Percentiles rank a stretch among this genome's conserved stretches.
Conservation (phyloP, 345 rosid genomes). For the Geranium rotundifolium region DNA sequence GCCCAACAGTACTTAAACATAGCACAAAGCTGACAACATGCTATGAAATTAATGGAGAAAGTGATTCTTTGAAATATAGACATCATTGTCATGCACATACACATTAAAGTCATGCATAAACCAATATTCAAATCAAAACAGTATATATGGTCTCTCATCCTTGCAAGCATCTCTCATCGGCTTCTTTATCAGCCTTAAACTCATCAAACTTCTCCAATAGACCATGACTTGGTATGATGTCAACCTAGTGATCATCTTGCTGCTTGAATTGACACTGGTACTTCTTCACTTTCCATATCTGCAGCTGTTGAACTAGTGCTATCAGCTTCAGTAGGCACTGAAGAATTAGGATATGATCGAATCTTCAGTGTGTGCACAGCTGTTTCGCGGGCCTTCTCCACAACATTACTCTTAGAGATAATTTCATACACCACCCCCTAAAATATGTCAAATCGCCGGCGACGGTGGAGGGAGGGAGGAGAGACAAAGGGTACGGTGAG, state of each 20-base stretch:
- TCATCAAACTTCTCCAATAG: constrained; percentile 29
- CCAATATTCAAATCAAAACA: no score
- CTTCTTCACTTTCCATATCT: constrained; percentile 42
- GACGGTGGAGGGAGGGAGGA: no score
- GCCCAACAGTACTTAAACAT: no score
- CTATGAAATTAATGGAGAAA: no score
- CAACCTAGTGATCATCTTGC: constrained; percentile 19
- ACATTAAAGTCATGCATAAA: no score
- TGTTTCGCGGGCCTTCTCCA: constrained; percentile 46
- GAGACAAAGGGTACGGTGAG: no score
- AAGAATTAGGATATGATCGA: constrained; percentile 18
- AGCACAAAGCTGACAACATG: no score
- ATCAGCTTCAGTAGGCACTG: constrained; percentile 22
- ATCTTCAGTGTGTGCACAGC: constrained; percentile 64
- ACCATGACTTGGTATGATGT: background rate
- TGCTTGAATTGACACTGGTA: constrained; percentile 34
- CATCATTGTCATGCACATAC: no score
- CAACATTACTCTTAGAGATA: constrained; percentile 40
- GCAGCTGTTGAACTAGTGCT: constrained; percentile 28
- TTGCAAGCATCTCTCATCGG: constrained; percentile 73
- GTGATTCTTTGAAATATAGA: no score
- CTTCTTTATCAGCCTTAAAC: constrained; percentile 72
- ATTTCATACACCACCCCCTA: no score
- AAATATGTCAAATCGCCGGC: no score
- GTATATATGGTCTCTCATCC: no score